Base-by-base conservation (phyloP, 23 red algal genomes). In the Gracilaria gracilis region DNA sequence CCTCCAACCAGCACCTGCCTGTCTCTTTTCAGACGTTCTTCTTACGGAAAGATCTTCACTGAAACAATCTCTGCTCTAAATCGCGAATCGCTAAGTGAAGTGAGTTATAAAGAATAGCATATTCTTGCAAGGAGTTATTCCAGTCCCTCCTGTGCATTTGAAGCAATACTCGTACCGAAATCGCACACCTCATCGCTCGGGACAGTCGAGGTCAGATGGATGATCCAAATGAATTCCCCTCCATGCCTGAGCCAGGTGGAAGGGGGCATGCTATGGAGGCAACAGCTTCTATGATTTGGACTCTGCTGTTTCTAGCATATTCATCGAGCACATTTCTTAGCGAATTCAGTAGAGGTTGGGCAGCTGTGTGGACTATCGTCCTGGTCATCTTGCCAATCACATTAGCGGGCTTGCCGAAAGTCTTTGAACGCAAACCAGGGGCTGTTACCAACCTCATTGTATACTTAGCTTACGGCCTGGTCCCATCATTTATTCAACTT, bases 241-340 rank as follows among this genome's bases (percentile, higher is more conserved):
- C 79, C 1, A 91, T 91, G 55, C 73, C 87, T 17, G 73, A 80
- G 31, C 36, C 87, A 28, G 73, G 75, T 25, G 76, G 87, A 39
- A 70, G 87, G 34, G 61, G 72, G 19, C 74, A 91, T 16, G 47
- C 75, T 34, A 46, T 91, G 50, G 90, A 93, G 61, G 61, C 67
- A 23, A 61, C 80, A 42, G 90, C 90, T 32, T 74, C 90, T 24
- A 75, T 79, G 54, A 64, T 78, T 28, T 93, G 90, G 90, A 85
- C 90, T 34, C 57, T 93, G 23, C 40, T 85, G 9, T 93, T 93
- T 66, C 13, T 93, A 2, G 70, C 82, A 14, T 84, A 85, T 61
- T 93, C 90, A 55, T 93, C 90, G 20, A 70, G 33, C 47, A 86
- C 90, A 37, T 85, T 93, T 47, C 50, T 93, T 33, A 71, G 78